Base-by-base conservation (phyloP, 768 basidiomycete genomes). In the Rhodotorula diobovata region DNA sequence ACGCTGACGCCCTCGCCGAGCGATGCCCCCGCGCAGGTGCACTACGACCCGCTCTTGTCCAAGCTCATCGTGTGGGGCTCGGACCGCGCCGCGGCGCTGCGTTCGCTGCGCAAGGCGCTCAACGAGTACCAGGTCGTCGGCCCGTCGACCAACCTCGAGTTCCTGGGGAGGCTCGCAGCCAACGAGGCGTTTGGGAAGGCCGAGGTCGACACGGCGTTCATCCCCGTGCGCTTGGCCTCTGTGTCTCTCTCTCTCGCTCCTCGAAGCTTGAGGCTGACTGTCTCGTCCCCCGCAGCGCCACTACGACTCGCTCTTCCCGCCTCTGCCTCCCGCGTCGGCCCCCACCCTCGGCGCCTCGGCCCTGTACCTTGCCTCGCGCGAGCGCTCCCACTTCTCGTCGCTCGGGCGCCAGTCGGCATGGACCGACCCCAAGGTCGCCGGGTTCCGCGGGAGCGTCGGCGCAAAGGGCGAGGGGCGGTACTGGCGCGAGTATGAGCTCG, bases 131-230 rank as follows among this genome's bases (percentile, higher is more conserved):
- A 88, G 77, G 90, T 96, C 60, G 91, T 93, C 1, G 93, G 93
- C 28, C 88, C 94, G 21, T 86, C 90, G 20, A 95, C 93, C 11
- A 97, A 97, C 77, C 84, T 97, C 39, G 90, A 93, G 78, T 97
- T 96, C 79, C 81, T 97, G 71, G 83, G 88, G 60, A 84, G 83
- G 0, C 84, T 97, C 61, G 89, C 92, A 0, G 88, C 87, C 1
- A 89, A 95, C 78, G 75, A 84, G 51, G 85, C 89, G 4, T 97
- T 97, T 78, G 84, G 90, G 25, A 81, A 84, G 41, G 90, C 84
- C 34, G 87, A 93, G 68, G 86, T 97, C 20, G 93, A 96, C 78
- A 95, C 93, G 5, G 91, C 91, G 7, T 97, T 97, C 79, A 94
- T 97, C 76, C 85, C 86, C 39, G 91, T 91, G 79, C 61, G 84